Evolutionary conservation across 1,139 yeast species (phyloP), one percentile per base, ranked within the genome.

Genomic region (Pichia norvegensis): DNA sequence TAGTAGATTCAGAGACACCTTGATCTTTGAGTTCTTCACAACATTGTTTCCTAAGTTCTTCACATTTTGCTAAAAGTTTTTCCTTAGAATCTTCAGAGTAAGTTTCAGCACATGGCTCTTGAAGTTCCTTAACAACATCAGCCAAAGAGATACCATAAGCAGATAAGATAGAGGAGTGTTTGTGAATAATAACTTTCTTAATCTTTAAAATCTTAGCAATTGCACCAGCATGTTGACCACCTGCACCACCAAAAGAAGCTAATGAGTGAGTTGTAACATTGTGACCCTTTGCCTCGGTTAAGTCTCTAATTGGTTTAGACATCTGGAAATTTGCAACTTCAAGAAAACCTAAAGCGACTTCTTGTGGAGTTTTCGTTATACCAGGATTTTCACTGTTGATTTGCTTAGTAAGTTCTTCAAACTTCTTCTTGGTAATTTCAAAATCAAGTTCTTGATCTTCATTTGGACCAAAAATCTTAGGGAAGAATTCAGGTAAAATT

Each of bases 111-210:
- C 35, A 31, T 8, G 35, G 35, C 16, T 78, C 75, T 62, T 80
- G 87, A 38, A 68, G 72, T 57, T 81, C 88, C 51, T 80, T 79
- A 9, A 79, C 79, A 43, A 74, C 74, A 59, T 76, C 80, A 11
- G 55, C 81, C 25, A 76, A 59, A 6, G 73, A 66, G 57, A 76
- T 76, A 51, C 81, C 81, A 54, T 74, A 75, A 4, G 81, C 80
- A 10, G 79, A 74, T 14, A 76, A 56, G 29, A 76, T 69, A 0
- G 79, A 73, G 2, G 80, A 74, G 54, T 74, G 74, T 54, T 73
- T 68, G 53, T 76, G 81, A 19, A 72, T 69, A 36, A 73, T 55
- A 7, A 75, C 73, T 6, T 68, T 67, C 13, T 64, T 60, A 29
- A 76, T 73, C 4, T 74, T 74, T 42, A 76, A 58, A 11, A 68